Evolutionary conservation across 345 rosid species (phyloP).

Genomic region (Microthlaspi erraticum): DNA sequence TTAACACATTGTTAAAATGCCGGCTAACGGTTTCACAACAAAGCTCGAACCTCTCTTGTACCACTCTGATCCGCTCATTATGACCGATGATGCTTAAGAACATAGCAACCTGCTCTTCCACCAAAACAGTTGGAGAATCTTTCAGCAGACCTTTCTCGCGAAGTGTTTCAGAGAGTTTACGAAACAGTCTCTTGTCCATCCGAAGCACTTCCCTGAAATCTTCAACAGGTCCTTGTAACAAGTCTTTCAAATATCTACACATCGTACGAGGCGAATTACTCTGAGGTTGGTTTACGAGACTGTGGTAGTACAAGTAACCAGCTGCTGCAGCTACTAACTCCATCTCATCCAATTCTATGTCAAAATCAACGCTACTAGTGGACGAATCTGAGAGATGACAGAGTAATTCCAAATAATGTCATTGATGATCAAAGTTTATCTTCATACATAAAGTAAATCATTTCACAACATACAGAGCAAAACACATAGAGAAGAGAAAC

Average conservation of each 20-base stretch:
- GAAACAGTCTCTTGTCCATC: slow-evolving; percentile 79
- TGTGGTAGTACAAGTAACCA: slow-evolving; percentile 64
- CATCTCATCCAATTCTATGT: slow-evolving; percentile 83
- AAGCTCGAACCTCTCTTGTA: slow-evolving; percentile 77
- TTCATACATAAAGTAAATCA: slow-evolving; percentile 2
- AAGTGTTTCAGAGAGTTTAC: slow-evolving; percentile 56
- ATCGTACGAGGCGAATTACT: slow-evolving; percentile 43
- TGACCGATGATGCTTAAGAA: slow-evolving; percentile 77
- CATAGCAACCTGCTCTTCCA: slow-evolving; percentile 79
- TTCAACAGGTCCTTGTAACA: slow-evolving; percentile 60
- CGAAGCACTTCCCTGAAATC: slow-evolving; percentile 69
- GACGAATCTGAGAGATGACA: slow-evolving; percentile 51
- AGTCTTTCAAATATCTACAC: slow-evolving; percentile 59
- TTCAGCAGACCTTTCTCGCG: slow-evolving; percentile 65
- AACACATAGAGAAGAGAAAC: slow-evolving; percentile 15
- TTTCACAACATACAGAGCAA: neutral
- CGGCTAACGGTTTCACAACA: slow-evolving; percentile 89
- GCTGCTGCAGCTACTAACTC: slow-evolving; percentile 81
- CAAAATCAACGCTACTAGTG: slow-evolving; percentile 56
- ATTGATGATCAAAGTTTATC: slow-evolving; percentile 19
- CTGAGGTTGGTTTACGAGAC: slow-evolving; percentile 52
- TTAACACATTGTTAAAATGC: slow-evolving; percentile 77
- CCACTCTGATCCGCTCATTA: slow-evolving; percentile 81
- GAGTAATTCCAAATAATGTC: slow-evolving; percentile 18
- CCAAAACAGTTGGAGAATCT: slow-evolving; percentile 72